phyloP scores from a whole-genome alignment of 176 grass and related monocot genomes.

The Oryza punctata region DNA sequence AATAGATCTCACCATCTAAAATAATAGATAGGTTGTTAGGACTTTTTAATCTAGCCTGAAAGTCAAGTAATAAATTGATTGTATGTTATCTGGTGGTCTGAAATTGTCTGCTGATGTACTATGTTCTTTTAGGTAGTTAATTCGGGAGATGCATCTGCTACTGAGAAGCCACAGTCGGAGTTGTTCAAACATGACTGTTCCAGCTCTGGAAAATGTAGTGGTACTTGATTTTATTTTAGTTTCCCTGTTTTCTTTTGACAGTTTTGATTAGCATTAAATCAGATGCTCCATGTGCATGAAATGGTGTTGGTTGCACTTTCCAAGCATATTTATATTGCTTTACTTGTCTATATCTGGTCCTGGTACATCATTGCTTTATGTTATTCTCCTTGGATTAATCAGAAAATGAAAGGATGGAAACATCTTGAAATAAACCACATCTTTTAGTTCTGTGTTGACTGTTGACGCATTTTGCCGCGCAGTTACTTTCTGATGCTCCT shows the following conservation, averaged over 20 bases:
- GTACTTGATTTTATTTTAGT: constrained; percentile 64
- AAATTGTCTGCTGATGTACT: constrained; percentile 24
- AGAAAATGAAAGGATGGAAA: constrained; percentile 25
- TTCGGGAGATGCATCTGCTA: constrained; percentile 48
- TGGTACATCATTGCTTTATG: background rate
- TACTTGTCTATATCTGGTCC: background rate
- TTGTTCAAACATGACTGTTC: constrained; percentile 71
- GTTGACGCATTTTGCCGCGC: background rate
- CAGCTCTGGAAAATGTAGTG: constrained; percentile 86
- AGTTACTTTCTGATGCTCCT: background rate
- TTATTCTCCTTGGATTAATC: constrained; percentile 3
- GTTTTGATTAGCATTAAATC: background rate
- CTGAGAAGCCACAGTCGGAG: constrained; percentile 45
- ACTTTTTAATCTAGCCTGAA: background rate
- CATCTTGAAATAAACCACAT: constrained; percentile 1
- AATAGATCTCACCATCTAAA: background rate
- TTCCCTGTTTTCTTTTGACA: constrained; percentile 8
- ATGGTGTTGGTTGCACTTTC: background rate
- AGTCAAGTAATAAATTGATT: constrained; percentile 8
- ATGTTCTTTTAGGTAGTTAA: constrained; percentile 58
- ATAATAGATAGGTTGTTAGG: background rate
- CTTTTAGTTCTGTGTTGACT: constrained; percentile 5
- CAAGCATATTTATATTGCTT: constrained; percentile 16
- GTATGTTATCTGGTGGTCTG: background rate
- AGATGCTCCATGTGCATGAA: background rate